Evolutionary conservation across 768 basidiomycete genomes (phyloP), one percentile per base, ranked within the genome.

Genomic region (Pleurotus giganteus): DNA sequence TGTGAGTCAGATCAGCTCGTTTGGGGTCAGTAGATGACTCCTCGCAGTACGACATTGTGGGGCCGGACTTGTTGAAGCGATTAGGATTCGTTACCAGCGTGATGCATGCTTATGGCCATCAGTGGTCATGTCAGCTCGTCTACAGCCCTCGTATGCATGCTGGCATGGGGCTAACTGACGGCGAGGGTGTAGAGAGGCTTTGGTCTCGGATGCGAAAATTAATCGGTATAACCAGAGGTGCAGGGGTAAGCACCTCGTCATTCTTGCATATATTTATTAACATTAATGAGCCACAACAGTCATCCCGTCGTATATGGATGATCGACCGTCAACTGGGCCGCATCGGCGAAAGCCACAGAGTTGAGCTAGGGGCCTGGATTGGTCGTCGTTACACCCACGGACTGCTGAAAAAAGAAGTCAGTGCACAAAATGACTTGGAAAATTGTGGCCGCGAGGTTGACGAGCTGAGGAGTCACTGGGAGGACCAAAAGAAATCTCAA

Each of bases 101-200:
- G 0, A 70, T 76, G 67, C 75, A 78, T 56, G 71, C 71, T 0
- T 74, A 72, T 47, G 69, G 66, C 12, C 74, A 74, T 49, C 63
- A 71, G 42, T 74, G 70, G 72, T 56, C 67, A 34, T 73, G 72
- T 47, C 71, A 73, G 50, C 51, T 74, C 0, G 52, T 65, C 0
- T 69, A 63, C 56, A 69, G 72, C 44, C 72, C 73, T 2, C 56
- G 65, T 2, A 41, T 70, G 5, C 43, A 61, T 1, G 23, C 50
- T 11, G 71, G 70, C 1, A 43, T 66, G 27, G 70, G 69, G 8
- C 53, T 70, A n/a, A 60, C 55, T n/a, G 68, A 74, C 58, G 72
- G 73, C 4, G 72, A 74, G 52, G 70, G 72, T 1, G 55, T 61
- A 4, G 69, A 74, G 51, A 47, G 63, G 1, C 56, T 73, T 1